Percentiles rank a stretch among this genome's conserved stretches.
These are phyloP conservation scores for Phytophthora fragariaefolia DNA, from an alignment of 352 stramenopile species.

Conservation along the genomic window DNA sequence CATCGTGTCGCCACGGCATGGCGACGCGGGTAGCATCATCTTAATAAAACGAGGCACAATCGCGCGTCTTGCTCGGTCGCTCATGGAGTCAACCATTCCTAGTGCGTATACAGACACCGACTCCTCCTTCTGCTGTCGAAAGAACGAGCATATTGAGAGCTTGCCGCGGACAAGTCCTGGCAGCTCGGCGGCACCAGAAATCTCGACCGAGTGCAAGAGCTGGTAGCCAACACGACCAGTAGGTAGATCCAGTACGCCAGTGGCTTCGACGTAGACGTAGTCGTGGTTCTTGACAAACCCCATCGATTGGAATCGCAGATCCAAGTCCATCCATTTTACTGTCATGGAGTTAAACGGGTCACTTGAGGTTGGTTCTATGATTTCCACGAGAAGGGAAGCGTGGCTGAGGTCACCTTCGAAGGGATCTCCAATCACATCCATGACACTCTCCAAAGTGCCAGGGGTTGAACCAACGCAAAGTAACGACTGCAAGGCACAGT, in stretches of 20 bases:
- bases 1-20: neutral
- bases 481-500: slow-evolving; percentile 10
- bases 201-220: slow-evolving; percentile 51
- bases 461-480: slow-evolving; percentile 21
- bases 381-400: slow-evolving; percentile 34
- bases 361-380: slow-evolving; percentile 37
- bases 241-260: slow-evolving; percentile 26
- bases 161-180: slow-evolving; percentile 35
- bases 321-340: slow-evolving; percentile 34
- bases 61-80: slow-evolving; percentile 1
- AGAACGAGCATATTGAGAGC: slow-evolving; percentile 36
- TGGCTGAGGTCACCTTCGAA: slow-evolving; percentile 35
- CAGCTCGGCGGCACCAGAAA: slow-evolving; percentile 31
- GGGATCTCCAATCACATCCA: slow-evolving; percentile 28
- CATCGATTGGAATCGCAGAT: slow-evolving; percentile 29
- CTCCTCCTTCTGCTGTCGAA: slow-evolving; percentile 18
- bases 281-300: slow-evolving; percentile 41
- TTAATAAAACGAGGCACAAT: slow-evolving; percentile 22
- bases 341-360: slow-evolving; percentile 35
- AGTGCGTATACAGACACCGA: slow-evolving; percentile 31
- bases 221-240: slow-evolving; percentile 44
- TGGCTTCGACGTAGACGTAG: slow-evolving; percentile 49
- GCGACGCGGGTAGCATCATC: slow-evolving; percentile 10
- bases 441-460: slow-evolving; percentile 31
- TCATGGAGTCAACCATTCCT: slow-evolving; percentile 23